These are phyloP conservation scores for Chimonanthus salicifolius DNA, from an alignment of 164 flowering plant species.

Conservation along the genomic window DNA sequence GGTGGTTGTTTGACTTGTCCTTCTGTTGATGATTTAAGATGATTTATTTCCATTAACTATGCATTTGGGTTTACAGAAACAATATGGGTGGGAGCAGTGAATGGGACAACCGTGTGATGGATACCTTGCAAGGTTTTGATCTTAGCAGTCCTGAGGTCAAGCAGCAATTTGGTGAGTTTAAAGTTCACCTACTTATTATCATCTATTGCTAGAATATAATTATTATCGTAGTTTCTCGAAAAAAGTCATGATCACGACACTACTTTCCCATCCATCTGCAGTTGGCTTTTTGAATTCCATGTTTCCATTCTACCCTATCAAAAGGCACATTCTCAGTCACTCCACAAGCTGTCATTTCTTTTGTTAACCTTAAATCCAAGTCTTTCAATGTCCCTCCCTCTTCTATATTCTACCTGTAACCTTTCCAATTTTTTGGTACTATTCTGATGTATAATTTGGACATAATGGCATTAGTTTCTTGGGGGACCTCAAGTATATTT, in stretches of 20 bases:
- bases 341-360: no score
- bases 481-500: not conserved
- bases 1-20: not conserved
- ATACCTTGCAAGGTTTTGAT: conserved; percentile 78
- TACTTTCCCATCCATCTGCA: no score
- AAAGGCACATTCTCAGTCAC: no score
- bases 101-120: conserved; percentile 82
- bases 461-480: not conserved
- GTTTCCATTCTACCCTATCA: no score
- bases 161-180: conserved; percentile 87
- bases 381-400: no score
- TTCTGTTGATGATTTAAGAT: not conserved
- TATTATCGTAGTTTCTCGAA: no score
- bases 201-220: not conserved
- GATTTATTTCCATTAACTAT: not conserved
- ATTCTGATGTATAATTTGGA: not conserved
- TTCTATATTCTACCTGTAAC: no score
- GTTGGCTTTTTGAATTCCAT: no score
- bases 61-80: conserved; percentile 40
- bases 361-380: no score
- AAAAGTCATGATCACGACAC: no score
- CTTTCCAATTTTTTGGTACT: not conserved
- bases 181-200: not conserved
- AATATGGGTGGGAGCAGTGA: conserved; percentile 82
- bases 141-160: conserved; percentile 94